phyloP scores from a whole-genome alignment of 106 monocot genomes.

The Dendrobium chrysotoxum region DNA sequence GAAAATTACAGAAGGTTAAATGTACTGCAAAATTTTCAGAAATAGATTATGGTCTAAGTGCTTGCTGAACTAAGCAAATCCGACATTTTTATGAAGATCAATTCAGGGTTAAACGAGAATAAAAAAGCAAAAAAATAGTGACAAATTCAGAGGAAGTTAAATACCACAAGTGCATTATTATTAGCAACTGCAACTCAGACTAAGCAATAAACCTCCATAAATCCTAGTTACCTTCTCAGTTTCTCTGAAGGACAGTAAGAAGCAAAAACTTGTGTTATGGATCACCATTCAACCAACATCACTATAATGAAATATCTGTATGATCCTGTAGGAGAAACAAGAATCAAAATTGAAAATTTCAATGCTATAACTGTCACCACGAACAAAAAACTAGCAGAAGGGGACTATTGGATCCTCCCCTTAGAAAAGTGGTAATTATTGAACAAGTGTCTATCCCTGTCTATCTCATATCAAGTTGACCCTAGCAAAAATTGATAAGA shows the following conservation, averaged over 20 bases:
- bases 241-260: background rate
- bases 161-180: background rate
- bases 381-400: background rate
- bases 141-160: background rate
- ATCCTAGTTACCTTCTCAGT: background rate
- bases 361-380: background rate
- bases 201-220: background rate
- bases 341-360: background rate
- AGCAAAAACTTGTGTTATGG: too few species aligned
- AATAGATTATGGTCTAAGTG: too few species aligned
- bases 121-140: background rate
- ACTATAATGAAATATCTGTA: background rate
- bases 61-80: too few species aligned
- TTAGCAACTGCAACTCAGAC: background rate
- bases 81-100: background rate
- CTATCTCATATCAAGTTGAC: background rate
- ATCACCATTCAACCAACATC: too few species aligned
- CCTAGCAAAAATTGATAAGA: too few species aligned
- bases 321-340: background rate
- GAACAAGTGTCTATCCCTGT: background rate
- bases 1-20: too few species aligned
- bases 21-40: too few species aligned
- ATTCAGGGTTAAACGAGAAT: too few species aligned
- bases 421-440: background rate
- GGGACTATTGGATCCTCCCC: conserved; percentile 1